Evolutionary conservation across 2,329 filamentous ascomycete genomes (phyloP).

Genomic region (Lizonia empirigonia): DNA sequence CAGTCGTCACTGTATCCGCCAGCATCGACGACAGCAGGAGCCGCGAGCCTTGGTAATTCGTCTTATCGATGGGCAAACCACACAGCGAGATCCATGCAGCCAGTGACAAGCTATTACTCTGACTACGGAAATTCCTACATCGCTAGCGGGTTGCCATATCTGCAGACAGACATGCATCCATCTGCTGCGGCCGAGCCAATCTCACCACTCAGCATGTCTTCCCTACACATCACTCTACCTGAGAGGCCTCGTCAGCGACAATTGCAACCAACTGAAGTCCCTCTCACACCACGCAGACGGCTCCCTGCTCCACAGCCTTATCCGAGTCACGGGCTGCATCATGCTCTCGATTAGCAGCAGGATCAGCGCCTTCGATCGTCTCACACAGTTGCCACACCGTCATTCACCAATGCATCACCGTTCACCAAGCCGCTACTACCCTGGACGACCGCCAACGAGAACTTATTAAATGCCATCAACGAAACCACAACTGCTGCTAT

Average conservation of each 20-base stretch:
- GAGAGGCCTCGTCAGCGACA: constrained; percentile 30
- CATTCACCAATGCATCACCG: constrained; percentile 1
- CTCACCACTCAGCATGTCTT: constrained; percentile 42
- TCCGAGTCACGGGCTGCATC: constrained; percentile 30
- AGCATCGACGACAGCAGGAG: constrained; percentile 18
- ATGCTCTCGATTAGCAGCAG: constrained; percentile 40
- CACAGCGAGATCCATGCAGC: constrained; percentile 16
- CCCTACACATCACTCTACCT: constrained; percentile 36
- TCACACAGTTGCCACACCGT: constrained; percentile 25
- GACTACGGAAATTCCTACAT: constrained; percentile 30
- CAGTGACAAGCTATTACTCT: constrained; percentile 22
- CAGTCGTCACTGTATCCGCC: constrained; percentile 28
- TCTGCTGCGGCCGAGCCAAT: constrained; percentile 22
- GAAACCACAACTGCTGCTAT: constrained; percentile 20
- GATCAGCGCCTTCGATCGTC: constrained; percentile 37
- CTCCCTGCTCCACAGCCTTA: constrained; percentile 43
- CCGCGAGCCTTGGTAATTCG: constrained; percentile 20
- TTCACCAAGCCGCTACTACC: constrained; percentile 30
- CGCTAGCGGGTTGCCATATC: constrained; percentile 24
- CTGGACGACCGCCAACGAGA: constrained; percentile 23
- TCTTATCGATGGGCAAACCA: constrained; percentile 30
- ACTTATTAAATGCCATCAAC: constrained; percentile 13
- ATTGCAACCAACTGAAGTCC: constrained; percentile 17
- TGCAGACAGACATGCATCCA: constrained; percentile 18
- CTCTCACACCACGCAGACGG: constrained; percentile 32